phyloP scores from a whole-genome alignment of 1,284 basidiomycete species.

The Abortiporus biennis region DNA sequence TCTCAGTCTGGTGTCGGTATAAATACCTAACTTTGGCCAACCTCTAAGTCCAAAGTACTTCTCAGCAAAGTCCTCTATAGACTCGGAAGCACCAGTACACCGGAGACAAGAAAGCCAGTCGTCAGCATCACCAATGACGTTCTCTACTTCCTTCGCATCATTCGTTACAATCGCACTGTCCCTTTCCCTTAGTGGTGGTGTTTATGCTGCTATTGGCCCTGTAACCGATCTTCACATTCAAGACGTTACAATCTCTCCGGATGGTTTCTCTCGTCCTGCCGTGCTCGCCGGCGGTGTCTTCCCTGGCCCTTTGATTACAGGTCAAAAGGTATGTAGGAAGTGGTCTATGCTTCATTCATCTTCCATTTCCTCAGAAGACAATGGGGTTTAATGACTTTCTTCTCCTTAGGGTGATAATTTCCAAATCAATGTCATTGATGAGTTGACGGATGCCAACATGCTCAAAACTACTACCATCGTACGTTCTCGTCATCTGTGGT shows the following conservation, averaged over 20 bases:
- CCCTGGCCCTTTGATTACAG: conserved; percentile 23
- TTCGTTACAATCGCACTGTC: conserved; percentile 1
- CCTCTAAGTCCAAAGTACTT: no score
- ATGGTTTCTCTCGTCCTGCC: conserved; percentile 22
- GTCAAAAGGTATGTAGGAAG: conserved; percentile 18
- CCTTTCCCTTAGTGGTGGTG: no score
- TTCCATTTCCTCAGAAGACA: not conserved
- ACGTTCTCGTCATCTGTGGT: not conserved
- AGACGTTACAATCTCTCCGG: conserved; percentile 25
- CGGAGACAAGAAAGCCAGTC: no score
- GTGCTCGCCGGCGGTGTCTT: conserved; percentile 22
- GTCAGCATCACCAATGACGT: no score
- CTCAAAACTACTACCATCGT: conserved; percentile 22
- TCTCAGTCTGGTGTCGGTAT: no score
- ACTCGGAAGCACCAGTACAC: no score
- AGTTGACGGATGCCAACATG: conserved; percentile 16
- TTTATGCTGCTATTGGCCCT: conserved; percentile 12
- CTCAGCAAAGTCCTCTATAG: no score
- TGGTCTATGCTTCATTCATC: not conserved
- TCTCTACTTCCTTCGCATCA: not conserved
- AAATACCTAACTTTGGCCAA: no score
- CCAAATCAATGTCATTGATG: conserved; percentile 19
- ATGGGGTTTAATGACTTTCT: not conserved
- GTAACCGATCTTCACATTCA: conserved; percentile 21
- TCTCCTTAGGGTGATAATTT: conserved; percentile 20